phyloP scores from a whole-genome alignment of 345 rosid genomes.

The Gossypium longicalyx region DNA sequence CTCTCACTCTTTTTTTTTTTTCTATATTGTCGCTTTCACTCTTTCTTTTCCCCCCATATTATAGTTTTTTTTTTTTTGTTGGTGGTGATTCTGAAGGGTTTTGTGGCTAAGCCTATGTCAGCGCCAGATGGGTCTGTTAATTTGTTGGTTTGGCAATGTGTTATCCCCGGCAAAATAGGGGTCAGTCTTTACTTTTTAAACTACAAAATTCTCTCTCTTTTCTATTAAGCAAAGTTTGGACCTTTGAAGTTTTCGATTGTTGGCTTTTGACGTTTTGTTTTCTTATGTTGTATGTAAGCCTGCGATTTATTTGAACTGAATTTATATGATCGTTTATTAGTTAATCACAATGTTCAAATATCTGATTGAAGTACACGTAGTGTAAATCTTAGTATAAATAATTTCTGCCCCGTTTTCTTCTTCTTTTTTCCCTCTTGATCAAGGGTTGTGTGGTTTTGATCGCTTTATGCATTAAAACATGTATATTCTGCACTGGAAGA shows the following conservation, averaged over 20 bases:
- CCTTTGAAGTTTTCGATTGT: not conserved
- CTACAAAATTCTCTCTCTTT: not conserved
- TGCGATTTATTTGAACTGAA: not conserved
- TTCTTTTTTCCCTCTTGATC: not conserved
- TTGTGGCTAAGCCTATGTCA: conserved; percentile 48
- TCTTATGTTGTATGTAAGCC: not conserved
- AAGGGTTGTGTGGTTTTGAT: no score
- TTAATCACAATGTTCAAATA: not conserved
- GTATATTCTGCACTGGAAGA: not conserved
- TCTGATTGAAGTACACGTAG: not conserved
- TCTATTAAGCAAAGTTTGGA: not conserved
- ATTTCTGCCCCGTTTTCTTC: not conserved
- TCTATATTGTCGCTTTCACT: not conserved
- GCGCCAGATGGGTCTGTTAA: conserved; percentile 40
- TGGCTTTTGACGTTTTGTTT: not conserved
- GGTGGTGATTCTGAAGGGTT: conserved; percentile 33
- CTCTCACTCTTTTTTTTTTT: no score
- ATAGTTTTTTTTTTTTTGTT: not conserved
- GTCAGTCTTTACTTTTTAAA: conserved; percentile 25
- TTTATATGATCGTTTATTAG: not conserved
- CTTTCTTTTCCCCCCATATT: not conserved
- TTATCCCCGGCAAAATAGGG: conserved; percentile 47
- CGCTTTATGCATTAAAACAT: not conserved
- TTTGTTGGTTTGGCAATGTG: conserved; percentile 54
- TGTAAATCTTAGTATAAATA: not conserved